Percentiles rank a stretch among this genome's conserved stretches.
phyloP scores from a whole-genome alignment of 164 flowering plant genomes.

The Piper longum region DNA sequence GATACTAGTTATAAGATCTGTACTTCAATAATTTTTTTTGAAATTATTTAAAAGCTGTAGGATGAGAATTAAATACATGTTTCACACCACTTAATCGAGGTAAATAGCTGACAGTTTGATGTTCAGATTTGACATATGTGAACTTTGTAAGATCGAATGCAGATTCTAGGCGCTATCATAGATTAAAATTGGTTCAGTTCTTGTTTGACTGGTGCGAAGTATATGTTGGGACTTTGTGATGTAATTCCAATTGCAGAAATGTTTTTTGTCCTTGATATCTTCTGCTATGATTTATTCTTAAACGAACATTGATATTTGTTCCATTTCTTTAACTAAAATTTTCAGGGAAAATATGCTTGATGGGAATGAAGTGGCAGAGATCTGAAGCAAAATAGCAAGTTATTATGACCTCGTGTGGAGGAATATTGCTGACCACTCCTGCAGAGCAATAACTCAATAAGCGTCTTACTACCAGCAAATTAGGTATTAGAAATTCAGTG shows the following conservation, averaged over 20 bases:
- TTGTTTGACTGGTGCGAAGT: neutral
- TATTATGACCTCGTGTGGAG: neutral
- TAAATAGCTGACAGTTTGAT: too few species aligned
- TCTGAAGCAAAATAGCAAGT: neutral
- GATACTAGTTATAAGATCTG: too few species aligned
- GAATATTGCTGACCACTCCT: neutral
- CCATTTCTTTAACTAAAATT: neutral
- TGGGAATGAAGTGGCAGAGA: slow-evolving; percentile 14
- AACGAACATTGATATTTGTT: too few species aligned
- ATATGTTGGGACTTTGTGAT: neutral
- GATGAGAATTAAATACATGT: too few species aligned
- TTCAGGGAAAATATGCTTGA: slow-evolving; percentile 44
- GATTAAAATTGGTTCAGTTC: neutral
- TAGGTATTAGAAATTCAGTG: neutral
- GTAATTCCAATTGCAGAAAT: neutral
- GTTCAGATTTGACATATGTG: too few species aligned
- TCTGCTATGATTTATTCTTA: neutral
- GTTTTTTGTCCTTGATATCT: neutral
- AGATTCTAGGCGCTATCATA: too few species aligned
- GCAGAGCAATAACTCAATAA: neutral
- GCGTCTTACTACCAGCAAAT: neutral
- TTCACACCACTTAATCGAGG: too few species aligned
- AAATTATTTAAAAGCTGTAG: too few species aligned
- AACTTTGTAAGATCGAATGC: too few species aligned
- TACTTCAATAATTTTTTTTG: too few species aligned